Evolutionary conservation across 2,329 filamentous ascomycete genomes (phyloP).

Genomic region (Plenodomus lindquistii): DNA sequence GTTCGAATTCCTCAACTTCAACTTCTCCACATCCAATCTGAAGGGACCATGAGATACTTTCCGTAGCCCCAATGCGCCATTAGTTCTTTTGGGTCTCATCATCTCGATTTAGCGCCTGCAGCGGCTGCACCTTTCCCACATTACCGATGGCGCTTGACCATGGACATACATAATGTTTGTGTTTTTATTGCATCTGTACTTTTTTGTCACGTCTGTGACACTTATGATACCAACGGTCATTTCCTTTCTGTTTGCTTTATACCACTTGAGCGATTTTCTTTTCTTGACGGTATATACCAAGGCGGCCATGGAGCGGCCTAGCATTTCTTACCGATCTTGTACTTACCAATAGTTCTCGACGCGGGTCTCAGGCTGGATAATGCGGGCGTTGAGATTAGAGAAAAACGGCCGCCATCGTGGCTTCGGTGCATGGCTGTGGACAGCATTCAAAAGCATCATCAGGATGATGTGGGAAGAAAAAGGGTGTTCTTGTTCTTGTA

Average conservation of each 20-base stretch:
- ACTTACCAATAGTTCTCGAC: constrained; percentile 7
- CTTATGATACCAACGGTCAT: constrained; percentile 38
- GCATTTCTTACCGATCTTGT: constrained; percentile 8
- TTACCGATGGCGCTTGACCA: constrained; percentile 13
- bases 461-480: constrained; percentile 6
- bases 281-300: constrained; percentile 57
- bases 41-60: constrained; percentile 38
- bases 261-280: constrained; percentile 60
- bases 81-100: constrained; percentile 5
- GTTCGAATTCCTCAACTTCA: constrained; percentile 45
- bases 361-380: constrained; percentile 8
- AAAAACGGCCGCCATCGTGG: constrained; percentile 8
- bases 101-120: constrained; percentile 11
- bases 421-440: constrained; percentile 10
- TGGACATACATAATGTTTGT: constrained; percentile 29
- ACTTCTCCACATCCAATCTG: constrained; percentile 37
- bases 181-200: constrained; percentile 22
- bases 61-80: constrained; percentile 24
- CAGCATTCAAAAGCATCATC: constrained; percentile 11
- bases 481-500: constrained; percentile 20
- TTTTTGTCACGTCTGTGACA: constrained; percentile 28
- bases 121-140: constrained; percentile 9
- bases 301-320: neutral
- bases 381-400: constrained; percentile 13
- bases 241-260: constrained; percentile 37